Base-by-base conservation (phyloP, 495 filamentous ascomycete genomes). In the Trichoderma gamsii region DNA sequence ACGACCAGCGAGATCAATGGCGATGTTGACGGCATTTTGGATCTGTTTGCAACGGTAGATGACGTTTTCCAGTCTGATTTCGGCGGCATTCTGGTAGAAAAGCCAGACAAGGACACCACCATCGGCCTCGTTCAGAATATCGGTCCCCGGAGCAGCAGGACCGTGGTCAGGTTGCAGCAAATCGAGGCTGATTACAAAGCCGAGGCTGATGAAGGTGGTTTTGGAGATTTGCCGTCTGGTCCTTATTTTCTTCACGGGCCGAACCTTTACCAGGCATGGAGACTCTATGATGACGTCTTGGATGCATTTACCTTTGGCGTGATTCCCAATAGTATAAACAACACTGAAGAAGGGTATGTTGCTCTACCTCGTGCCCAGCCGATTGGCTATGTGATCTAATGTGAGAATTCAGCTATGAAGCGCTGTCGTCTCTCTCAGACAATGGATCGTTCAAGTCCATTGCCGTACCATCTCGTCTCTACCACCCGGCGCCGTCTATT, bases 31-130 rank as follows among this genome's bases (percentile, higher is more conserved):
- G 41, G 44, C 7, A 43, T 66, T 23, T 23, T 66, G 43, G 27
- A 66, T n/a, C 41, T 46, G 16, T 66, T 46, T 41, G 43, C n/a
- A 8, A 12, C 41, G 6, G 44, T 51, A 12, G 65, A 66, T 44
- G 65, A 66, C 52, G 65, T 66, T 9, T 66, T 66, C 7, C 41
- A 32, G 41, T 44, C 65, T 3, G 65, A 66, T 11, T 66, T 66
- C 52, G 65, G 65, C 79, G 18, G 84, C 76, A 74, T 86, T 74
- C 67, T 79, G 77, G 65, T 86, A 74, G 66, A 86, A 8, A 70
- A 70, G 59, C 69, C 69, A 12, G 38, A 27, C 13, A 46, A 38
- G 23, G 25, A n/a, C 13, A 29, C 38, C 16, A 68, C 64, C 11
- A 46, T 29, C 25, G 41, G 11, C 18, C 4, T 67, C 52, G 3